Base-by-base conservation (phyloP, 139 green algal species). In the Parachlorella kessleri region DNA sequence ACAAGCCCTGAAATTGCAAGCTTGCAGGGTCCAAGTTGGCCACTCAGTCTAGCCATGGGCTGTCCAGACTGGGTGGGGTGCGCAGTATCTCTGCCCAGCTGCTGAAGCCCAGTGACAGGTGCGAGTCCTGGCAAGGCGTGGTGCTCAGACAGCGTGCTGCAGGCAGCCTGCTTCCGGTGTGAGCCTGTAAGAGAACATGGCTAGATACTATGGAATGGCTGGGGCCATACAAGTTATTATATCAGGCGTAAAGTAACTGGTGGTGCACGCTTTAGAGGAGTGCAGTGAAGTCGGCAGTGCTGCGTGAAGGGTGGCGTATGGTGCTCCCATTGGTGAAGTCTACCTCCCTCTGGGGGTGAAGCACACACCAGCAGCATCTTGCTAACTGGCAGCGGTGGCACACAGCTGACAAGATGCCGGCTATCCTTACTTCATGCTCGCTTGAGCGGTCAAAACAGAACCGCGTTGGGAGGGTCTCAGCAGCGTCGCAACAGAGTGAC, bases 101-200 rank as follows among this genome's bases (percentile, higher is more conserved):
- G 28, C 78, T 98, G 36, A 78, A 86, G 83, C 93, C 94, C 24
- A 91, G 83, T 70, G 94, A 98, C 78, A 79, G 82, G 92, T 96
- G 72, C 80, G 90, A 26, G 33, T 36, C 3, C 32, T 73, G 38
- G 38, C 67, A 40, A 73, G 35, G 32, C 67, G 32, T 54, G 32
- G 9, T 10, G 32, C 48, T 10, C 48, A 18, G 48, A 10, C 48
- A 59, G 18, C 10, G 48, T 59, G 48, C 10, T 18, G 48, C n/a
- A n/a, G n/a, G n/a, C n/a, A n/a, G n/a, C n/a, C n/a, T n/a, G n/a
- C n/a, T n/a, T n/a, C n/a, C n/a, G n/a, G n/a, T n/a, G n/a, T n/a
- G n/a, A n/a, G n/a, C n/a, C n/a, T n/a, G n/a, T n/a, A n/a, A n/a
- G n/a, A n/a, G n/a, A n/a, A n/a, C n/a, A n/a, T n/a, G n/a, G n/a